Evolutionary conservation across 139 green algal genomes (phyloP), one percentile per base, ranked within the genome.

Genomic region (Chlorella sp.): DNA sequence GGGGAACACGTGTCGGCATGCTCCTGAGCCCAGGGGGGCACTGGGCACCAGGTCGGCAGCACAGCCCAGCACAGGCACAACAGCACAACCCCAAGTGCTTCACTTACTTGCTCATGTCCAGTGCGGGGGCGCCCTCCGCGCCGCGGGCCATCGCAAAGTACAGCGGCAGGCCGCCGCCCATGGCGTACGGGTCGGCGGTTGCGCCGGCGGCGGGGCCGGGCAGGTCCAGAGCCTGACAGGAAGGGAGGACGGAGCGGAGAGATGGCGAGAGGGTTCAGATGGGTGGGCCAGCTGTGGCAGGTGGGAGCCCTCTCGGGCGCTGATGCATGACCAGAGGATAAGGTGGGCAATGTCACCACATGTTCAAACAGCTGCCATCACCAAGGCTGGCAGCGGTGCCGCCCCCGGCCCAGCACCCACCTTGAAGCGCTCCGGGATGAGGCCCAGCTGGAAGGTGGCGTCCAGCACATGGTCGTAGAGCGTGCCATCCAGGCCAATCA

Each of bases 391-490:
- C 46, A 54, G 46, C 46, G 8, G 46, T 11, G 46, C 46, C 46
- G 11, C 46, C 46, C 46, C 8, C 51, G 24, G 51, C 5, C 41
- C 62, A n/a, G 32, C 17, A 56, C 82, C 54, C 74, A 92, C 91
- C 88, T 93, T 81, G 88, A 97, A 98, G 65, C 95, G 88, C 20
- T 76, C 22, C 28, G 95, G 95, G 16, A 90, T 84, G 11, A 95
- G 68, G 43, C 95, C 95, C 65, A 98, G 84, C 85, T 92, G 92
- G 67, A 88, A 89, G 17, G 86, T 89, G n/a, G 83, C 94, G 90
- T 98, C 95, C 43, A 98, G 90, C n/a, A 97, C 84, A 73, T 98
- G 95, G 86, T 98, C 95, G 76, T 98, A 98, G 17, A 96, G 81
- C 0, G 95, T 98, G 77, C 91, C 91, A 77, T 98, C 95, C 3